Base-by-base conservation (phyloP, 2,329 filamentous ascomycete genomes). In the Diaporthe sp. region DNA sequence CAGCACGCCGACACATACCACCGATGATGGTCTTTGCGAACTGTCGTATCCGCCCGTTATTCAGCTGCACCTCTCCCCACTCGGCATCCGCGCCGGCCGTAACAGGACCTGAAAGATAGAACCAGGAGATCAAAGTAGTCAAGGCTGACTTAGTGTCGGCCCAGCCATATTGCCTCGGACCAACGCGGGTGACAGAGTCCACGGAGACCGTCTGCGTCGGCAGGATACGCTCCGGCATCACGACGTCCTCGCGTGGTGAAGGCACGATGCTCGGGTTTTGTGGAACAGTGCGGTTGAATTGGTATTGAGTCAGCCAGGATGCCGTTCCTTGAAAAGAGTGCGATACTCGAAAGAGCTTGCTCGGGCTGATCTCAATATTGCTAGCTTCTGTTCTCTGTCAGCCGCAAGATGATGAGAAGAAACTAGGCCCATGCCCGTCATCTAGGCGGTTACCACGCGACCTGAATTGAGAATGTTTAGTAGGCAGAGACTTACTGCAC, bases 21-120 rank as follows among this genome's bases (percentile, higher is more conserved):
- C 73, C 69, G 5, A 45, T 15, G 2, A 75, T 55, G 10, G 73
- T 72, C 40, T 33, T 45, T 0, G 69, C 42, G 25, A 75, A 72
- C 8, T 45, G 22, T 0, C 19, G 60, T 3, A 58, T 2, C 2
- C 19, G 12, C 8, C 6, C 19, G 7, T 4, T 9, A 9, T 35
- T 6, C 4, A 52, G 12, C 19, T 17, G 15, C 4, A n/a, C 1
- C 7, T 54, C n/a, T n/a, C 6, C 19, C 28, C 1, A 2, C 4
- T 28, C 47, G n/a, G 9, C 22, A 3, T 15, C 0, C 4, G 4
- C 47, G 1, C 15, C 15, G 22, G 17, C 3, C 10, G 12, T 30
- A 12, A 22, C 2, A 10, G 52, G 33, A 13, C 13, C 22, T 2
- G 9, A 35, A 4, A 67, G 30, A 22, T 6, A 30, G 6, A 68